Evolutionary conservation across 208 protist species (phyloP).

Genomic region (Angomonas deanei): DNA sequence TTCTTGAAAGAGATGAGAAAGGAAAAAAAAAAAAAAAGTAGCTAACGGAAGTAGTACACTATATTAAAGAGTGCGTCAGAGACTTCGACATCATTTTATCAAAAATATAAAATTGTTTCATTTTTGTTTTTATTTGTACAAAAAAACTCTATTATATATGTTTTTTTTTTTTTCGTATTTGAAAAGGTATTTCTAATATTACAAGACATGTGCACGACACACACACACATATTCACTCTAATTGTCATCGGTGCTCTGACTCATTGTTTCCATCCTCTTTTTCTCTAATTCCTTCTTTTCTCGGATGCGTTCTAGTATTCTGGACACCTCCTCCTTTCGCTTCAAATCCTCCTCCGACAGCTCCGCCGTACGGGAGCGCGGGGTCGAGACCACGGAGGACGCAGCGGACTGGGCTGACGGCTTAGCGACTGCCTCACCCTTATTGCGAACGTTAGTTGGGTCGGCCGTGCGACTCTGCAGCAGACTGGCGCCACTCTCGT

Average conservation of each 20-base stretch:
- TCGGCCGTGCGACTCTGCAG: too few relatives aligned
- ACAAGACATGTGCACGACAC: too few relatives aligned
- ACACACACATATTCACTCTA: too few relatives aligned
- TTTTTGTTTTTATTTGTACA: too few relatives aligned
- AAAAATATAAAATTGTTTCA: too few relatives aligned
- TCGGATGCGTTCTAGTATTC: slow-evolving; percentile 35
- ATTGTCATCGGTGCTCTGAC: too few relatives aligned
- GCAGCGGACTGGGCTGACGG: neutral
- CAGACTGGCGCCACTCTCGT: too few relatives aligned
- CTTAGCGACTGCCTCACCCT: neutral
- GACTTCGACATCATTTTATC: too few relatives aligned
- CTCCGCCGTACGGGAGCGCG: slow-evolving; percentile 7
- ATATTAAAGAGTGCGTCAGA: too few relatives aligned
- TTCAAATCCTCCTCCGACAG: slow-evolving; percentile 7
- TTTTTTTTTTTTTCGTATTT: neutral
- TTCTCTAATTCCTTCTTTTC: slow-evolving; percentile 18
- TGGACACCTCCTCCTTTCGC: slow-evolving; percentile 33
- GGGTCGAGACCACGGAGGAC: neutral
- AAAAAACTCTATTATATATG: neutral
- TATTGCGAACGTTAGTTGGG: neutral
- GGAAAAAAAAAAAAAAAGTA: neutral
- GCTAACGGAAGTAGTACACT: too few relatives aligned
- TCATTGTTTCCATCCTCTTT: too few relatives aligned
- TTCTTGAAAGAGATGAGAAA: neutral
- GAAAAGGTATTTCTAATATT: neutral